A percentile compares a stretch with the other conserved stretches of the same genome.
phyloP scores from a whole-genome alignment of 208 protist species.

The Acanthamoeba lenticulata region DNA sequence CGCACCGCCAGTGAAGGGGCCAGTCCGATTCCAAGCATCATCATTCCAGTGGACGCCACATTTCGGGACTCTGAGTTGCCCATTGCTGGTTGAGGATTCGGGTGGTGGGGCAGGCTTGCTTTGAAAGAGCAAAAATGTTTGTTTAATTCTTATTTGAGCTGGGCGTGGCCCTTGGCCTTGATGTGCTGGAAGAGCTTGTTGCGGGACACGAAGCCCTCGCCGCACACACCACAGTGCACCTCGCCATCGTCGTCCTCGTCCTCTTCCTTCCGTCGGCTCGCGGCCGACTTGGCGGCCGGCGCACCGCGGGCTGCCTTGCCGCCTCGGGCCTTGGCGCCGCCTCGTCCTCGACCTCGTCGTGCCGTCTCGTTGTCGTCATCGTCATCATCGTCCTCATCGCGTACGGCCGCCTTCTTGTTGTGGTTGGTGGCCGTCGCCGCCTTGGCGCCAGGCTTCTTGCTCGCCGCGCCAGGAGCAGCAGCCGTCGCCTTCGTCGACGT shows the following conservation, averaged over 20 bases:
- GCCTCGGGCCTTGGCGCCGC: background rate
- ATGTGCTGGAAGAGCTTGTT: constrained; percentile 69
- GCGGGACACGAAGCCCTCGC: constrained; percentile 1
- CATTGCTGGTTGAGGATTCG: background rate
- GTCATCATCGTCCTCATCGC: background rate
- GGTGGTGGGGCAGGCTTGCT: background rate
- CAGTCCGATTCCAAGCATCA: too few relatives aligned
- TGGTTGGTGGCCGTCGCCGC: background rate
- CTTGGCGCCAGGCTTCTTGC: background rate
- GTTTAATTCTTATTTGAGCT: background rate
- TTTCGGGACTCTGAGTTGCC: too few relatives aligned
- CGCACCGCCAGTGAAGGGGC: too few relatives aligned
- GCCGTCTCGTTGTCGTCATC: background rate
- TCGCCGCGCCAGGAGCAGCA: too few relatives aligned
- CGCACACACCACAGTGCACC: constrained; percentile 2
- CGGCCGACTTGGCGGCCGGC: background rate
- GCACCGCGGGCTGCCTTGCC: background rate
- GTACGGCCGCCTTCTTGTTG: background rate
- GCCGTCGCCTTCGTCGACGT: background rate
- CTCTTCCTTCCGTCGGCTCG: background rate
- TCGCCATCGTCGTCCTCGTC: background rate
- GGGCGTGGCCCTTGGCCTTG: constrained; percentile 50
- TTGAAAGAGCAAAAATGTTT: background rate
- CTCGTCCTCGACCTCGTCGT: background rate
- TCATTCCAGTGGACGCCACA: too few relatives aligned